Conservation (phyloP, 139 green algal genomes). For the Micractinium conductrix region DNA sequence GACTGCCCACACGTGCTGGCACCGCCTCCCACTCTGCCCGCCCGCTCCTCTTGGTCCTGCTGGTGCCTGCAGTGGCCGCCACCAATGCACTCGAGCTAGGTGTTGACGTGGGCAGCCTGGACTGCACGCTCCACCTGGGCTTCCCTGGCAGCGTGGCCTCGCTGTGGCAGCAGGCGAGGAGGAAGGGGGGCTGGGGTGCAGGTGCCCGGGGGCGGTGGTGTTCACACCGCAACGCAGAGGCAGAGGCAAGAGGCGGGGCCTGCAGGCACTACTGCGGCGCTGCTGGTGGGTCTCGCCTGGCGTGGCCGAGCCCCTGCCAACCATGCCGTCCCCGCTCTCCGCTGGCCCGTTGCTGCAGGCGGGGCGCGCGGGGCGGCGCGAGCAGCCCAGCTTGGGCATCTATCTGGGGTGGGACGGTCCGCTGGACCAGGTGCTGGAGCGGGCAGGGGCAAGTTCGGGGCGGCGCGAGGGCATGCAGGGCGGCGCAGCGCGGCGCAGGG, state of each 20-base stretch:
- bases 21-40: background rate
- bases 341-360: constrained; percentile 82
- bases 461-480: too few species aligned
- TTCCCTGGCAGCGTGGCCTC: constrained; percentile 83
- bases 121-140: constrained; percentile 93
- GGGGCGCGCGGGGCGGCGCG: constrained; percentile 87
- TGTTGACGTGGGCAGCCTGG: constrained; percentile 94
- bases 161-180: constrained; percentile 87
- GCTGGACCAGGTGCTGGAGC: constrained; percentile 93
- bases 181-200: background rate
- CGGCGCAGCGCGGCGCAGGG: too few species aligned
- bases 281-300: background rate
- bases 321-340: too few species aligned
- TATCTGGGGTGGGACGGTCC: constrained; percentile 91
- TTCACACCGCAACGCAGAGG: too few species aligned
- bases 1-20: too few species aligned
- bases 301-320: background rate
- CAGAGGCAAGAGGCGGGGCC: too few species aligned
- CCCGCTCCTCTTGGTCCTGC: background rate
- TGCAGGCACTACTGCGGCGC: background rate
- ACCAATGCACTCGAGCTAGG: constrained; percentile 98
- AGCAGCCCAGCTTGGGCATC: constrained; percentile 77
- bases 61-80: constrained; percentile 70
- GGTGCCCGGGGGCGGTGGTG: too few species aligned
- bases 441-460: too few species aligned